Percentiles rank a stretch among this genome's conserved stretches.
Conservation (phyloP, 129 eudicot species). For the Centrapalus pauciflorus region DNA sequence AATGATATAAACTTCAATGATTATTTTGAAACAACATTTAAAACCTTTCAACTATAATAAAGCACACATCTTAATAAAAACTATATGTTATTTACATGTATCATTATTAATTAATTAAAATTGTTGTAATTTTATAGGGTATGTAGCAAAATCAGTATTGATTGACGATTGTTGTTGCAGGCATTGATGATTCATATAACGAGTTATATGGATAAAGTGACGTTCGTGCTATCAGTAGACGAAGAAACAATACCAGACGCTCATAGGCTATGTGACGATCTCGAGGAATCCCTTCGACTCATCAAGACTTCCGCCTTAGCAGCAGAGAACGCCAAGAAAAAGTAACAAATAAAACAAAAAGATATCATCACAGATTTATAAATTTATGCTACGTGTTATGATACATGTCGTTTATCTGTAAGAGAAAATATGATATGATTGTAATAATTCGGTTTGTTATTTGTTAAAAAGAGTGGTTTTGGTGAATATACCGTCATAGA, state of each 20-base stretch:
- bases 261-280: conserved; percentile 28
- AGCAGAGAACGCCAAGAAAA: conserved; percentile 13
- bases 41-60: no score
- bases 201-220: conserved; percentile 39
- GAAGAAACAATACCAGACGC: conserved; percentile 46
- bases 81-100: background rate
- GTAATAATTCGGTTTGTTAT: background rate
- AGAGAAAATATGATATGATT: background rate
- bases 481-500: no score
- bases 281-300: conserved; percentile 30
- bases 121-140: background rate
- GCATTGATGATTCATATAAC: conserved; percentile 40
- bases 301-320: conserved; percentile 30
- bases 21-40: no score
- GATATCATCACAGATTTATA: background rate
- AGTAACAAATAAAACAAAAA: background rate
- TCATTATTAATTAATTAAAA: background rate
- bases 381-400: background rate
- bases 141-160: background rate
- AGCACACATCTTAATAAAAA: background rate
- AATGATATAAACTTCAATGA: no score
- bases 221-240: conserved; percentile 37
- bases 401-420: background rate
- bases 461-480: background rate
- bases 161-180: conserved; percentile 25